A percentile compares a stretch with the other conserved stretches of the same genome.
Evolutionary conservation across 352 stramenopile genomes (phyloP).

Genomic region (Globisporangium cederbergense): DNA sequence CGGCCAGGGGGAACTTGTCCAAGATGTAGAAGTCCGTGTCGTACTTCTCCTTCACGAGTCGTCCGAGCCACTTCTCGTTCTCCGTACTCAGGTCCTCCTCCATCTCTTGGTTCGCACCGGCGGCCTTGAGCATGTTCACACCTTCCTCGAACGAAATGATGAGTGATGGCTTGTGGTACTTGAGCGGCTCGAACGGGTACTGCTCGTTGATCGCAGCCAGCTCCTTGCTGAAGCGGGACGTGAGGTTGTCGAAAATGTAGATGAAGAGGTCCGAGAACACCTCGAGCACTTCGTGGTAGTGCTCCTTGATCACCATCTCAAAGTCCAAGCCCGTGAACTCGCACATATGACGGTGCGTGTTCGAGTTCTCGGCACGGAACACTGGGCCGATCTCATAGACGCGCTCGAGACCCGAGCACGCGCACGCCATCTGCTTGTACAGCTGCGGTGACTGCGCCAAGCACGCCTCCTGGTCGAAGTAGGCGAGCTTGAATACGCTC

Average conservation of each 20-base stretch:
- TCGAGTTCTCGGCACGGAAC: conserved; percentile 99
- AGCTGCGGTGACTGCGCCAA: conserved; percentile 97
- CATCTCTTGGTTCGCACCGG: conserved; percentile 65
- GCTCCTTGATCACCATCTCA: conserved; percentile 99
- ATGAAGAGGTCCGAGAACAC: conserved; percentile 99
- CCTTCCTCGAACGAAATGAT: conserved; percentile 93
- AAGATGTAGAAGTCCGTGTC: conserved; percentile 99
- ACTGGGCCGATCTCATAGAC: conserved; percentile 99
- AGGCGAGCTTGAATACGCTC: conserved; percentile 98
- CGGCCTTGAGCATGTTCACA: conserved; percentile 90
- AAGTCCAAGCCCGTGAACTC: conserved; percentile 99
- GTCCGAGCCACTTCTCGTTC: conserved; percentile 97
- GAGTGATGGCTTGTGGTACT: conserved; percentile 94
- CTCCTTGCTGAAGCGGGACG: conserved; percentile 92
- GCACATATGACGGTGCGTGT: conserved; percentile 99
- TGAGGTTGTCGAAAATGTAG: conserved; percentile 99
- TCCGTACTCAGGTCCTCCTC: conserved; percentile 90
- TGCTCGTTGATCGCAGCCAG: conserved; percentile 95
- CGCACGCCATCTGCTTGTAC: conserved; percentile 99
- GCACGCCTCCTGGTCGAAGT: conserved; percentile 97
- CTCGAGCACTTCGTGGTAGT: conserved; percentile 99
- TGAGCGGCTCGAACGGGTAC: conserved; percentile 96
- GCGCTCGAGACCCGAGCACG: conserved; percentile 96
- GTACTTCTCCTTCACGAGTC: conserved; percentile 97
- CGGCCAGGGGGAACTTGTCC: conserved; percentile 98